Evolutionary conservation across 208 protist species (phyloP), one percentile per base, ranked within the genome.

Genomic region (Zelonia costaricensis): DNA sequence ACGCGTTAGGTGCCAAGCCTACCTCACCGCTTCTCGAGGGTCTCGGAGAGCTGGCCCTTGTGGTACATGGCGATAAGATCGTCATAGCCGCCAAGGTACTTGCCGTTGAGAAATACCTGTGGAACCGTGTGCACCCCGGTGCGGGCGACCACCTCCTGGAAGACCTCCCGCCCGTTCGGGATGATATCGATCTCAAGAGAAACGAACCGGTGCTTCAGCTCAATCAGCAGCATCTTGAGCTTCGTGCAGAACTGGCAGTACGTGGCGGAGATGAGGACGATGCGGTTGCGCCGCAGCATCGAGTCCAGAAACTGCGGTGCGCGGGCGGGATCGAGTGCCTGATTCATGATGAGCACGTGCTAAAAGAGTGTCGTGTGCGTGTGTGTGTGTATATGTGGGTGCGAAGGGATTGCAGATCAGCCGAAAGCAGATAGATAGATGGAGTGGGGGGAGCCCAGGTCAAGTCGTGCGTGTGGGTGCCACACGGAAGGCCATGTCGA

Each of bases 161-260:
- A 95, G 9, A 95, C 75, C 36, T 89, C 84, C 12, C 86, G 74
- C 6, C 89, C 89, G 49, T 95, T 93, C 9, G 86, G 89, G 48
- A 95, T 91, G 56, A 95, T 89, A 56, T 95, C 84, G 28, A 95
- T 86, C 71, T 95, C 86, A 4, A 95, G 73, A 15, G 89, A 91
- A 0, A 93, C 86, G 22, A 95, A 95, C 38, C 86, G 86, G 52
- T 87, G 75, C 47, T 88, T 90, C 39, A 84, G 48, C 58, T 93
- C 84, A 51, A 95, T 93, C 7, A 95, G 75, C 20, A 95, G 55
- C 75, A 82, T 83, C 31, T 95, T 95, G 8, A 91, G 58, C 51
- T 91, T 84, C 6, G 84, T 90, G 38, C 69, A 93, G 58, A 92
- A 95, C 27, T 85, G 70, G 65, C 89, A 95, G 80, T 95, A 95